Conservation (phyloP, 176 grass and related monocot species). For the Saccharum officinarum region DNA sequence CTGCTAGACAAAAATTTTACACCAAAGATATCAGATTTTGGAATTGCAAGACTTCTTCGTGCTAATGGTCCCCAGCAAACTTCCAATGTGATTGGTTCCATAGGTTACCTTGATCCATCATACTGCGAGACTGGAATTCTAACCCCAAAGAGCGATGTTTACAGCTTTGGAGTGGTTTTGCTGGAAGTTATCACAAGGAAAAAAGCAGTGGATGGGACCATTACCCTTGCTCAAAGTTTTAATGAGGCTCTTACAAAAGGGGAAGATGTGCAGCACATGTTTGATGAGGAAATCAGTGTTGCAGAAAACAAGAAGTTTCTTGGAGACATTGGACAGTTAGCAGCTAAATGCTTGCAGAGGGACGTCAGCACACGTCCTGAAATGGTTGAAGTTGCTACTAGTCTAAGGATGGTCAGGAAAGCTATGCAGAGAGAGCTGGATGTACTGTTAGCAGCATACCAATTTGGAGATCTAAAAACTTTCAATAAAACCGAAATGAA, state of each 20-base stretch:
- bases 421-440: neutral
- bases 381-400: neutral
- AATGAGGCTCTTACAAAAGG: neutral
- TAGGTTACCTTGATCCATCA: neutral
- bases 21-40: constrained; percentile 7
- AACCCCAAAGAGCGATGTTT: neutral
- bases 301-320: neutral
- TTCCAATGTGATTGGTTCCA: neutral
- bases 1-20: neutral
- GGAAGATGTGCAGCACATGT: neutral
- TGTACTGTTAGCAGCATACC: neutral
- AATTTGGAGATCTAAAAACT: neutral
- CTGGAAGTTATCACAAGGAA: neutral
- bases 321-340: neutral
- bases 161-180: constrained; percentile 10
- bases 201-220: neutral
- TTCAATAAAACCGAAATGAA: neutral
- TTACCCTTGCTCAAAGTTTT: neutral
- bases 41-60: neutral
- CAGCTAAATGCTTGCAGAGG: neutral
- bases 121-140: neutral
- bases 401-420: neutral
- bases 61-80: neutral
- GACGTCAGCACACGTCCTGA: neutral
- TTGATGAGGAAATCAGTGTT: neutral